These are phyloP conservation scores for Verticillium dahliae DNA, from an alignment of 2,329 filamentous ascomycete genomes.

Conservation along the genomic window DNA sequence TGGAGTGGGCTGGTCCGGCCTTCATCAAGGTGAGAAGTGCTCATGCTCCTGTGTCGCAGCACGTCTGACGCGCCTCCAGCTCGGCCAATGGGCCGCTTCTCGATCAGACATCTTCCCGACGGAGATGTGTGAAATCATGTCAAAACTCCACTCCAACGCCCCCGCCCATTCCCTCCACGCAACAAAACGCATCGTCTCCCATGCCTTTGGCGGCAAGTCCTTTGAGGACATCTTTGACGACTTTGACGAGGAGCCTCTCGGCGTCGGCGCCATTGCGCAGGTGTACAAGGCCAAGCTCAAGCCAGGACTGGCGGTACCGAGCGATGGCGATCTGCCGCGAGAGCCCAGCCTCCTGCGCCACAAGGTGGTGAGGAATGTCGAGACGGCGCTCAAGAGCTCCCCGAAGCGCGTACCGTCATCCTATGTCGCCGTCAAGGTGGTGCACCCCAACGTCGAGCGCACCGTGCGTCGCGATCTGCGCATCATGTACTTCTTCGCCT, in stretches of 20 bases:
- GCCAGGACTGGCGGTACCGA: conserved; percentile 62
- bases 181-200: conserved; percentile 72
- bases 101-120: conserved; percentile 92
- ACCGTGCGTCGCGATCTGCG: conserved; percentile 83
- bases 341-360: conserved; percentile 49
- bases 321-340: conserved; percentile 43
- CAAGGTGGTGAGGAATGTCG: conserved; percentile 74
- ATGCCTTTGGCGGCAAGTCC: conserved; percentile 69
- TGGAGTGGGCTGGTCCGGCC: conserved; percentile 90
- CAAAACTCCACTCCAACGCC: conserved; percentile 87
- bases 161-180: conserved; percentile 79
- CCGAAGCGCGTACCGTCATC: conserved; percentile 80
- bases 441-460: conserved; percentile 86
- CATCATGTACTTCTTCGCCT: conserved; percentile 92
- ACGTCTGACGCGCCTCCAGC: conserved; percentile 33
- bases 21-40: conserved; percentile 76
- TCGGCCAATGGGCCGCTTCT: conserved; percentile 97
- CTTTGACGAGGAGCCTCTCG: conserved; percentile 82
- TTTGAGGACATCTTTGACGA: conserved; percentile 96
- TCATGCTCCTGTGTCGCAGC: not conserved
- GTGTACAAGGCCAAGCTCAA: conserved; percentile 95
- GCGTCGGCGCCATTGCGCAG: conserved; percentile 93
- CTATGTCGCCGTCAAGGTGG: conserved; percentile 92
- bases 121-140: conserved; percentile 90
- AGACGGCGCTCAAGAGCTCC: conserved; percentile 78